Evolutionary conservation across 2,329 filamentous ascomycete genomes (phyloP).

Genomic region (Aspergillus sp.): DNA sequence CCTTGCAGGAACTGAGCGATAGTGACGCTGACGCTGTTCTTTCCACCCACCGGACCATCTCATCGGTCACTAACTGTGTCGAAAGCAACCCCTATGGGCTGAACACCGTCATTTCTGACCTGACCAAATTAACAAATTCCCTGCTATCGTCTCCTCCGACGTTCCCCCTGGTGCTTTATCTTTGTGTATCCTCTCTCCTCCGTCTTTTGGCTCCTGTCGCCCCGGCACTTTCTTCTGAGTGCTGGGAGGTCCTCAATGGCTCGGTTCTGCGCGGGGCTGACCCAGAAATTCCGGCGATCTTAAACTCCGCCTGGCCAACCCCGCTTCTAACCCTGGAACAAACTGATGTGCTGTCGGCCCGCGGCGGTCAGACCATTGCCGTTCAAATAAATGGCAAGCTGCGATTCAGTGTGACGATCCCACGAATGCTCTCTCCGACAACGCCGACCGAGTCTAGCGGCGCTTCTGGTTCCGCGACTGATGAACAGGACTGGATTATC

Average conservation of each 20-base stretch:
- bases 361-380: slow-evolving; percentile 48
- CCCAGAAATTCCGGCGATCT: slow-evolving; percentile 31
- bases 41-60: slow-evolving; percentile 62
- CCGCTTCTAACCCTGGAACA: slow-evolving; percentile 32
- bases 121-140: slow-evolving; percentile 75
- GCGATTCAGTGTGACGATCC: slow-evolving; percentile 63
- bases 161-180: slow-evolving; percentile 34
- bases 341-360: slow-evolving; percentile 45
- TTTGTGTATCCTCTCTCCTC: slow-evolving; percentile 55
- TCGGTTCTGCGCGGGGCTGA: slow-evolving; percentile 11
- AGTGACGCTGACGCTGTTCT: slow-evolving; percentile 53
- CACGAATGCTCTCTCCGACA: slow-evolving; percentile 43
- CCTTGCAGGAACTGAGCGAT: slow-evolving; percentile 27
- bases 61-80: slow-evolving; percentile 64
- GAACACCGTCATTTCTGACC: slow-evolving; percentile 77
- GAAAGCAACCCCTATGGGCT: slow-evolving; percentile 67
- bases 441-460: slow-evolving; percentile 7
- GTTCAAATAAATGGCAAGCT: slow-evolving; percentile 80
- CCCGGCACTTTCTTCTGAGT: slow-evolving; percentile 76
- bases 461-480: slow-evolving; percentile 13
- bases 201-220: slow-evolving; percentile 74
- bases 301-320: slow-evolving; percentile 54
- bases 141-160: slow-evolving; percentile 46
- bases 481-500: slow-evolving; percentile 58
- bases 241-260: slow-evolving; percentile 60